Evolutionary conservation across 148 eudicot species (phyloP), one percentile per base, ranked within the genome.

Genomic region (Diospyros lotus): DNA sequence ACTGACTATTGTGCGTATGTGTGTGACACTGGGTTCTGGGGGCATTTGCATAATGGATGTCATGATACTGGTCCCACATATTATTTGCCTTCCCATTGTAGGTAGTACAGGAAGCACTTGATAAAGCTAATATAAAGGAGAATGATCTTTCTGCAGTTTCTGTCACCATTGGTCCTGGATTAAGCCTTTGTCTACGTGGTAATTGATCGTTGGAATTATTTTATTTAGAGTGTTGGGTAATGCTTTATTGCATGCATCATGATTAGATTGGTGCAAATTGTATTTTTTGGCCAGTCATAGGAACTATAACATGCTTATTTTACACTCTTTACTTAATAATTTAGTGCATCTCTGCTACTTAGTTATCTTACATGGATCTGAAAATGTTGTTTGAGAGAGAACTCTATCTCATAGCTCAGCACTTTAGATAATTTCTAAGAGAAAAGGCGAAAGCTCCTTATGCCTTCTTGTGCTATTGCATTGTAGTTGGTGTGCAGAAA

Each of bases 101-200:
- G 98, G 98, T 95, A 61, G 93, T 91, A 71, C 94, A 87, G 78
- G 91, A 89, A 72, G 98, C 97, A 58, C 96, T 94, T 74, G 96
- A 95, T 81, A 81, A 89, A 84, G 97, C 98, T 79, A 88, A 88
- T 42, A 48, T 92, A 69, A 66, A 85, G 56, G 96, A 87, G 79
- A 82, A 66, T 40, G 94, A 95, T 87, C 93, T 95, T 66, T 86
- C 97, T 80, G 98, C 98, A 51, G 94, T 95, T 77, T 97, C 98
- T 64, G 98, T 95, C 58, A 95, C 98, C n/a, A 95, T 95, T 83
- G 98, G 98, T 77, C 98, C 98, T 76, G 98, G 98, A 70, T 86
- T 95, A 79, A 87, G 98, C 85, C 98, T 95, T 79, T 95, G 98
- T 76, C 77, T 95, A 68, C 97, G 94, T 39, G 97, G 98, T 95